Base-by-base conservation (phyloP, 805 yeast species). In the Cyberlindnera mycetangii region DNA sequence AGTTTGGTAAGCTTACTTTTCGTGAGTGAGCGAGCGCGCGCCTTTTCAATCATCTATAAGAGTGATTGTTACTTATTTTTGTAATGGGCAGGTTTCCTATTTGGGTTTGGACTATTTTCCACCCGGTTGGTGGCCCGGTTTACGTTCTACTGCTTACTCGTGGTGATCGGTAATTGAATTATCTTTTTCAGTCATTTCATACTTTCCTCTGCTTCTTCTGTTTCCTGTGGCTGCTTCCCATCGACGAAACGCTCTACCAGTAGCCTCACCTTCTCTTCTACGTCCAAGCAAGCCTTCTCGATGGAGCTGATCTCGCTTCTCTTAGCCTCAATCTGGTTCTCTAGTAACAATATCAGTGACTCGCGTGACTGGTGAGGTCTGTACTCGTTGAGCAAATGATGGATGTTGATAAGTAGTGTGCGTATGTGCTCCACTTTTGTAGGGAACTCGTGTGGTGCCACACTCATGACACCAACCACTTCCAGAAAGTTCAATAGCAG, bases 351-450 rank as follows among this genome's bases (percentile, higher is more conserved):
- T 34, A 89, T 87, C 51, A 93, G 70, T 39, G 90, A 83, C 58
- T 93, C 99, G 41, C 97, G 73, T 3, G 96, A 85, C 61, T 93
- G 99, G 64, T 93, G 98, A 3, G 97, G 93, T 49, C 99, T 72
- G 65, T 93, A 93, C 41, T 90, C 89, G 62, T 93, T 93, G 47
- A 93, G 68, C 30, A 93, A 68, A 62, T 93, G 98, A 61, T 93
- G 97, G 51, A 93, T 81, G 59, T 93, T 93, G 59, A 92, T 84
- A 41, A 93, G 68, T 10, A 92, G 80, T 12, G 84, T 74, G 50
- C 95, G 78, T 31, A 93, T 78, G 52, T 88, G 80, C 51, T 89
- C 96, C 21, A 89, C 78, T 55, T 88, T 85, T 6, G 66, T 62
- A 2, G 75, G 74, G 51, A 74, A 79, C 47, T 76, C 69, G 18